phyloP scores from a whole-genome alignment of 1,284 basidiomycete species.

The Phellinidium pouzarii region DNA sequence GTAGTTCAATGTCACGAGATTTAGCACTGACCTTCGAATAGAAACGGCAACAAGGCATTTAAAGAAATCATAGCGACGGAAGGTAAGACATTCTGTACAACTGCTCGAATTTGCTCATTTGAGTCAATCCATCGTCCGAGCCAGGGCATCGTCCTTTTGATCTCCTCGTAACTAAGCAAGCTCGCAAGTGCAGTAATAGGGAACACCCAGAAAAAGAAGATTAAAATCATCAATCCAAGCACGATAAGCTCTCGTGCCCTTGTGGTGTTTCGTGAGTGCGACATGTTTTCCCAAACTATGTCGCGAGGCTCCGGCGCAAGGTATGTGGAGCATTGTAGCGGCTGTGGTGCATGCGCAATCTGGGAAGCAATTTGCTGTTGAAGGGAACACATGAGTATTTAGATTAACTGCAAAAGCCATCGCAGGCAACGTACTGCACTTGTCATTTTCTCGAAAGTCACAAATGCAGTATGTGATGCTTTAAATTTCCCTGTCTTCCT shows the following conservation, averaged over 20 bases:
- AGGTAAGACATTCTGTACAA: conserved; percentile 91
- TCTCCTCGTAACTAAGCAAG: conserved; percentile 85
- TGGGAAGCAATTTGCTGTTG: conserved; percentile 85
- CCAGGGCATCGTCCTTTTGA: conserved; percentile 86
- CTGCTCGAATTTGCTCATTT: conserved; percentile 73
- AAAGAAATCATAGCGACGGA: conserved; percentile 85
- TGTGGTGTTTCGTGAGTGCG: conserved; percentile 49
- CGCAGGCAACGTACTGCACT: conserved; percentile 60
- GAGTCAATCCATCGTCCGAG: conserved; percentile 72
- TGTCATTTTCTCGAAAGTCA: conserved; percentile 95
- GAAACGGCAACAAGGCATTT: conserved; percentile 85
- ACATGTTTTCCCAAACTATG: conserved; percentile 90
- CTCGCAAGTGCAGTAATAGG: conserved; percentile 82
- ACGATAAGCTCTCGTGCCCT: conserved; percentile 67
- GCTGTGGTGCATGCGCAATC: conserved; percentile 69
- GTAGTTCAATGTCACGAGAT: conserved; percentile 7
- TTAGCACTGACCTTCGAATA: conserved; percentile 70
- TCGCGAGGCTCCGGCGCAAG: conserved; percentile 93
- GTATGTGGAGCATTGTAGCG: conserved; percentile 60
- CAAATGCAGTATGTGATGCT: conserved; percentile 81
- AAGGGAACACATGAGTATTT: too few relatives aligned
- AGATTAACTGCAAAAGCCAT: background rate
- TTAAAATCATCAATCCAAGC: conserved; percentile 55
- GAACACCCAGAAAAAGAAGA: conserved; percentile 83
- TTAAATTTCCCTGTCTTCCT: conserved; percentile 65